Percentiles rank a stretch among this genome's conserved stretches.
Conservation (phyloP, 495 filamentous ascomycete genomes). For the Glutinoglossum americanum region DNA sequence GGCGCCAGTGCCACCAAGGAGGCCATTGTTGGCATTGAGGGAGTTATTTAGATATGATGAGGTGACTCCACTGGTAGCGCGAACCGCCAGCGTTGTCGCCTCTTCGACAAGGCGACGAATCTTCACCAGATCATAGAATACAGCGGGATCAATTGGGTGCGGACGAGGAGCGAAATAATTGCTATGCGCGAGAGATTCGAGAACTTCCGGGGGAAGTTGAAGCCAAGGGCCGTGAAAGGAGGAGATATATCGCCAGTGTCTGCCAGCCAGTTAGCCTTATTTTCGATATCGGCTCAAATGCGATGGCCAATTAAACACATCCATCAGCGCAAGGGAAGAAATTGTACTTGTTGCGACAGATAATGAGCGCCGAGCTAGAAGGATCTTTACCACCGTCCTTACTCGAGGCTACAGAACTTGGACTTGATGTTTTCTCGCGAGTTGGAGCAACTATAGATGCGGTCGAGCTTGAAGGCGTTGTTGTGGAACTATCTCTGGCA, state of each 20-base stretch:
- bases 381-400: conserved; percentile 18
- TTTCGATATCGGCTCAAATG: not conserved
- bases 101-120: conserved; percentile 57
- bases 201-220: conserved; percentile 61
- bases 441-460: conserved; percentile 5
- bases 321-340: conserved; percentile 2
- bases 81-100: conserved; percentile 51
- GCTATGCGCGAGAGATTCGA: conserved; percentile 53
- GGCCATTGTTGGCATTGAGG: conserved; percentile 31
- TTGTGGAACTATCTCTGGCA: conserved; percentile 12
- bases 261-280: conserved; percentile 13
- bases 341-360: conserved; percentile 48
- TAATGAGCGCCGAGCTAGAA: conserved; percentile 34
- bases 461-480: conserved; percentile 11
- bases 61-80: conserved; percentile 48
- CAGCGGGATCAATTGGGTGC: conserved; percentile 54
- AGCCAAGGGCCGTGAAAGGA: conserved; percentile 72
- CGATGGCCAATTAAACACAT: conserved; percentile 7
- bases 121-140: conserved; percentile 67
- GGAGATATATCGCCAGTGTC: conserved; percentile 68
- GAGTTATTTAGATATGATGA: conserved; percentile 28
- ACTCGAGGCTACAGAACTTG: not conserved
- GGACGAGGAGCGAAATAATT: conserved; percentile 59
- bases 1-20: conserved; percentile 29
- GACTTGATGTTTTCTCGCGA: conserved; percentile 12